phyloP scores from a whole-genome alignment of 2,329 filamentous ascomycete genomes.

The Aschersonia sp. region DNA sequence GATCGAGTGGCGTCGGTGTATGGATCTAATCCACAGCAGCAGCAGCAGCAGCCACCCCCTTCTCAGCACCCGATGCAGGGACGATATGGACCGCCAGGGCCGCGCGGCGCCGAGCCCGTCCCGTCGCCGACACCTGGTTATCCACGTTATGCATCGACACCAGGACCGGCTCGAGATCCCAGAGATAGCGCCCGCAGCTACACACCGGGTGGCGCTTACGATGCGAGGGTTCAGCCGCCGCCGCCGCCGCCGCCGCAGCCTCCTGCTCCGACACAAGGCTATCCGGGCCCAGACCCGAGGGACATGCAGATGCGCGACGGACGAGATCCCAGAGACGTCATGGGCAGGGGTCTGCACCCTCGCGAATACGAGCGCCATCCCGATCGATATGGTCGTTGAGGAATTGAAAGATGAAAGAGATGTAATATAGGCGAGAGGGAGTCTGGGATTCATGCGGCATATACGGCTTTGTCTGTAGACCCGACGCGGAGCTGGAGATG shows the following conservation, averaged over 20 bases:
- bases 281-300: constrained; percentile 16
- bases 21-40: constrained; percentile 13
- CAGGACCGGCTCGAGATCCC: constrained; percentile 26
- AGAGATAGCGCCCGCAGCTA: constrained; percentile 29
- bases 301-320: constrained; percentile 21
- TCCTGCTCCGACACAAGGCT: constrained; percentile 9
- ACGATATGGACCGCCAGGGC: constrained; percentile 21
- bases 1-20: constrained; percentile 23
- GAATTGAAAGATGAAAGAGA: not conserved
- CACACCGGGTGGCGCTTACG: constrained; percentile 26
- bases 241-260: constrained; percentile 17
- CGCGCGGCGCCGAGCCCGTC: constrained; percentile 26
- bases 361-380: constrained; percentile 30
- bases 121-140: constrained; percentile 25
- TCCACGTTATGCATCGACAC: constrained; percentile 27
- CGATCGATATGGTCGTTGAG: constrained; percentile 24
- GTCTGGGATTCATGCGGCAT: not conserved
- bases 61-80: constrained; percentile 21
- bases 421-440: not conserved
- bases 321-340: constrained; percentile 18
- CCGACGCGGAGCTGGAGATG: too few relatives aligned
- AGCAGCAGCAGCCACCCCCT: not conserved
- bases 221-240: constrained; percentile 24
- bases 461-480: too few relatives aligned
- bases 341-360: constrained; percentile 26